A percentile compares a stretch with the other conserved stretches of the same genome.
These are phyloP conservation scores for Coniferiporia sulphurascens DNA, from an alignment of 1,284 basidiomycete genomes.

Conservation along the genomic window DNA sequence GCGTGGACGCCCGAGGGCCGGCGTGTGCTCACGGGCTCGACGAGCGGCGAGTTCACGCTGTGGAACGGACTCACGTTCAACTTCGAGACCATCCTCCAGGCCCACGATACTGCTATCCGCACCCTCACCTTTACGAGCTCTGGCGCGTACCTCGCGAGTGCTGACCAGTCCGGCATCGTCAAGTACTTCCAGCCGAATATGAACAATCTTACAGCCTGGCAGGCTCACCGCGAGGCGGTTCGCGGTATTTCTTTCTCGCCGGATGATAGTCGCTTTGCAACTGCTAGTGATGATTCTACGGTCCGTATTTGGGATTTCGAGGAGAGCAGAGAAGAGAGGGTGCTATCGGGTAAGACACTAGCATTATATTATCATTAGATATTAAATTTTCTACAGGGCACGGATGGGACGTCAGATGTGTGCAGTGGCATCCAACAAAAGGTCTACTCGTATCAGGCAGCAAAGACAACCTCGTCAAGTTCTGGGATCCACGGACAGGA, in stretches of 20 bases:
- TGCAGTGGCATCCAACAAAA: slow-evolving; percentile 98
- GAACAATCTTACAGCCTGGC: slow-evolving; percentile 95
- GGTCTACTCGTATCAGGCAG: slow-evolving; percentile 91
- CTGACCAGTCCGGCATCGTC: slow-evolving; percentile 91
- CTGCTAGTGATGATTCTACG: slow-evolving; percentile 91
- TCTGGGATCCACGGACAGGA: slow-evolving; percentile 95
- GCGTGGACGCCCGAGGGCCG: slow-evolving; percentile 97
- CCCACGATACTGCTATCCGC: slow-evolving; percentile 93
- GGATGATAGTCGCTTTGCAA: slow-evolving; percentile 88
- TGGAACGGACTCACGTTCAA: slow-evolving; percentile 99
- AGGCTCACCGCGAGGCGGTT: slow-evolving; percentile 86
- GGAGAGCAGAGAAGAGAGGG: slow-evolving; percentile 83
- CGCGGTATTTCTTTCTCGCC: slow-evolving; percentile 89
- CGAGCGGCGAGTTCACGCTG: slow-evolving; percentile 95
- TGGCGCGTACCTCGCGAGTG: slow-evolving; percentile 86
- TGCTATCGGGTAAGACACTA: slow-evolving; percentile 64
- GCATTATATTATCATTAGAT: background rate
- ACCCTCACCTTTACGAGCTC: slow-evolving; percentile 88
- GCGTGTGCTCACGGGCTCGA: slow-evolving; percentile 90
- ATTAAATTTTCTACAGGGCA: slow-evolving; percentile 53
- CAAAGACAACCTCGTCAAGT: slow-evolving; percentile 98
- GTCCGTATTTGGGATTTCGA: slow-evolving; percentile 96
- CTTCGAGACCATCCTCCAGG: slow-evolving; percentile 98
- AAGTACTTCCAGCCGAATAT: slow-evolving; percentile 99
- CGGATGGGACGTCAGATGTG: slow-evolving; percentile 98